Evolutionary conservation across 208 protist species (phyloP), one percentile per base, ranked within the genome.

Genomic region (Borovskyia barvae): DNA sequence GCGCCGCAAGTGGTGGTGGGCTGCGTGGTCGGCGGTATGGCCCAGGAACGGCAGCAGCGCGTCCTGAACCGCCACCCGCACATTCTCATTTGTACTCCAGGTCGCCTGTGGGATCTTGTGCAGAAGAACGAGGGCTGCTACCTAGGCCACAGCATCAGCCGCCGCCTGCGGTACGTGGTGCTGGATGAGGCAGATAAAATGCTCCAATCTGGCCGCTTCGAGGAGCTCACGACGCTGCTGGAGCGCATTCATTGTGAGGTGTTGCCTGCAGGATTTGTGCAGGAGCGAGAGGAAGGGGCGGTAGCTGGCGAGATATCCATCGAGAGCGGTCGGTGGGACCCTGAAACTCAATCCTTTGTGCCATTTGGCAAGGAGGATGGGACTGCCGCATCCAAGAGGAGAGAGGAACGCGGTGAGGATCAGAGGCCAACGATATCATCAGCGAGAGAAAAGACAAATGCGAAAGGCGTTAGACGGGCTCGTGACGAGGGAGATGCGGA

Each of bases 151-250:
- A 91, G 98, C 43, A 90, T 97, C 33, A 90, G 86, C 42, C 85
- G 99, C 14, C 85, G 84, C 17, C 81, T 96, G 60, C 48, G 63
- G 46, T 99, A 91, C 72, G 74, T 99, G 0, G 96, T 99, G 6
- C 80, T 99, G 4, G 98, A 99, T 76, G 98, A 99, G 77, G 98
- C 98, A 0, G 98, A 99, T 63, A 84, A 98, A 54, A 97, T 99
- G 87, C 92, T 99, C 66, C 97, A 99, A 66, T 92, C 82, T 7
- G 87, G 85, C 53, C 97, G 94, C 53, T 98, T 99, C 63, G 95
- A 98, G 25, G 94, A 99, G 68, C 92, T 99, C 76, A 91, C 85
- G 40, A 87, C 96, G 58, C 98, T 99, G 72, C 64, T 99, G 20
- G 87, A 97, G 61, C 72, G 98, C 48, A 92, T 99, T 39, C 99